These are phyloP conservation scores for Gloeostereum incarnatum DNA, from an alignment of 768 basidiomycete genomes.

Conservation along the genomic window DNA sequence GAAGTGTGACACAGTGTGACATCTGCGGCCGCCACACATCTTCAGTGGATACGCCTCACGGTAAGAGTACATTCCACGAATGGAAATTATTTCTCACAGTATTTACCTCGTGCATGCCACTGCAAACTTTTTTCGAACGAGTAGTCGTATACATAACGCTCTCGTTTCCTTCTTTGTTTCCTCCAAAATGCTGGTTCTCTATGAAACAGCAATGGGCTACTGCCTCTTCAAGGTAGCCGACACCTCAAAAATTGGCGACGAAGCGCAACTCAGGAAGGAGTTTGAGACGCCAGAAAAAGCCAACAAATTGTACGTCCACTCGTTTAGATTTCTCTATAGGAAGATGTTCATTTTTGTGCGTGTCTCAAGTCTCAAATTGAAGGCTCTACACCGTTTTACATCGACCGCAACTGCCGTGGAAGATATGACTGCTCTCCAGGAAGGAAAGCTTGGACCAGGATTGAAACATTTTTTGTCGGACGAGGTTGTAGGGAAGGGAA, in stretches of 20 bases:
- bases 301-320: slow-evolving; percentile 71
- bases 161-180: not conserved
- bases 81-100: too few relatives aligned
- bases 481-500: slow-evolving; percentile 81
- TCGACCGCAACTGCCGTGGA: slow-evolving; percentile 96
- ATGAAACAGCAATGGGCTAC: slow-evolving; percentile 94
- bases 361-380: slow-evolving; percentile 74
- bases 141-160: too few relatives aligned
- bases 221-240: slow-evolving; percentile 95
- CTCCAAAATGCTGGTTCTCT: slow-evolving; percentile 81
- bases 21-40: too few relatives aligned
- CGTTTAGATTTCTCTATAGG: not conserved
- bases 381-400: slow-evolving; percentile 92
- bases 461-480: slow-evolving; percentile 90
- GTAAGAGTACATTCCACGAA: too few relatives aligned
- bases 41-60: too few relatives aligned
- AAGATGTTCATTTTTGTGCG: slow-evolving; percentile 1
- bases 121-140: too few relatives aligned
- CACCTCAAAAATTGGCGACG: slow-evolving; percentile 73
- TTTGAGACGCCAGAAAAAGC: slow-evolving; percentile 91
- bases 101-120: too few relatives aligned
- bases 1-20: too few relatives aligned
- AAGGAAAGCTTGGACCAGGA: slow-evolving; percentile 87
- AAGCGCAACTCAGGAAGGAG: slow-evolving; percentile 79
- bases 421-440: slow-evolving; percentile 88